Evolutionary conservation across 139 green algal genomes (phyloP).

Genomic region (Volvox africanus): DNA sequence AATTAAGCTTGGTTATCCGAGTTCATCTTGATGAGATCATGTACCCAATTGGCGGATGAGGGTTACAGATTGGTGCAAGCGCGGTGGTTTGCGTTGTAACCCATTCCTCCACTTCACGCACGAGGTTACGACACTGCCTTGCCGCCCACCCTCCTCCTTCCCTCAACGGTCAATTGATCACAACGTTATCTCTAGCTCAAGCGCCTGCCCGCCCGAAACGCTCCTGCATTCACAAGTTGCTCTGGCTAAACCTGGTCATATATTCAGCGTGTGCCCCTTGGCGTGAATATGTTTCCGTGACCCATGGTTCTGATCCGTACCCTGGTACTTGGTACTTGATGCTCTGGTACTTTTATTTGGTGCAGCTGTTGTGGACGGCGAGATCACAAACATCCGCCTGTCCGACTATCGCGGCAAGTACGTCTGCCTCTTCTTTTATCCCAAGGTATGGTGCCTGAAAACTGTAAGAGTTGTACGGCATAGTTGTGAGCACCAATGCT

Average conservation of each 20-base stretch:
- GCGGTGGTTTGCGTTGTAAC: neutral
- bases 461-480: too few relatives aligned
- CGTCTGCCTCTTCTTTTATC: constrained; percentile 79
- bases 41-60: neutral
- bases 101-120: too few relatives aligned
- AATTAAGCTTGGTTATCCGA: neutral
- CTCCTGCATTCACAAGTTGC: too few relatives aligned
- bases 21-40: neutral
- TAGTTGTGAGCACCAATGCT: neutral
- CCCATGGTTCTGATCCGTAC: too few relatives aligned
- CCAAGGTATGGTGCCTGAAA: constrained; percentile 50
- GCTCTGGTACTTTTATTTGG: neutral
- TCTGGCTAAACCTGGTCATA: too few relatives aligned
- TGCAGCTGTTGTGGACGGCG: constrained; percentile 38
- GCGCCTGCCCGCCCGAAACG: neutral
- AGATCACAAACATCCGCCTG: constrained; percentile 38
- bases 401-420: constrained; percentile 45
- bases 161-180: neutral
- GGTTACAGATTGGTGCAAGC: neutral
- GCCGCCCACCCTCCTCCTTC: too few relatives aligned
- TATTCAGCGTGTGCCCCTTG: too few relatives aligned
- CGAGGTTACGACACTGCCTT: too few relatives aligned
- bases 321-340: too few relatives aligned
- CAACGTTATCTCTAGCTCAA: neutral
- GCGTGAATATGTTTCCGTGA: too few relatives aligned